Evolutionary conservation across 1,284 basidiomycete species (phyloP).

Genomic region (Puccinia hordei): DNA sequence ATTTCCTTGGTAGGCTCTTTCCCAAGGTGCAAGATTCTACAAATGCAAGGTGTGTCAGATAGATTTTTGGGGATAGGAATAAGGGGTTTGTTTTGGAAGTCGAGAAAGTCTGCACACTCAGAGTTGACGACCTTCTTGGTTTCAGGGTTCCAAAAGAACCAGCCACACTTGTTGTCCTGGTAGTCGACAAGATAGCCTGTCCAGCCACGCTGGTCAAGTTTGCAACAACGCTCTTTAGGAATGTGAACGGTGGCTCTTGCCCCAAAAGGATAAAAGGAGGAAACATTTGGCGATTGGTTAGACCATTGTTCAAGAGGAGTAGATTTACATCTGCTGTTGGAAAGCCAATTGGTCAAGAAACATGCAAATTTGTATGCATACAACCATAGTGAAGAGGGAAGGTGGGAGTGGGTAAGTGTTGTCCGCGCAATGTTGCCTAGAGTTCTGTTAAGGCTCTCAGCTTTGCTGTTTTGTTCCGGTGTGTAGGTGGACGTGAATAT

Average conservation of each 20-base stretch:
- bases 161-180: background rate
- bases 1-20: background rate
- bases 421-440: conserved; percentile 17
- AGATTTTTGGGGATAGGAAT: background rate
- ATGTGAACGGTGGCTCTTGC: conserved; percentile 7
- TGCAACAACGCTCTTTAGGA: conserved; percentile 9
- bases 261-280: conserved; percentile 1
- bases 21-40: background rate
- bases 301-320: background rate
- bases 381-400: background rate
- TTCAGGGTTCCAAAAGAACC: background rate
- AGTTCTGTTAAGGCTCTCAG: conserved; percentile 8
- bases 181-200: background rate
- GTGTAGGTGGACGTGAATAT: conserved; percentile 10
- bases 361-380: conserved; percentile 6
- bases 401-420: background rate
- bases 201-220: background rate
- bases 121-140: background rate
- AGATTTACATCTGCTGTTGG: background rate
- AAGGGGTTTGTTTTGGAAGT: background rate
- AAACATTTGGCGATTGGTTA: background rate
- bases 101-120: background rate
- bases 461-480: conserved; percentile 25
- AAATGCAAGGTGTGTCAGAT: background rate
- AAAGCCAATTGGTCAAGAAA: conserved; percentile 5